phyloP scores from a whole-genome alignment of 768 basidiomycete species.

The Favolaschia claudopus region DNA sequence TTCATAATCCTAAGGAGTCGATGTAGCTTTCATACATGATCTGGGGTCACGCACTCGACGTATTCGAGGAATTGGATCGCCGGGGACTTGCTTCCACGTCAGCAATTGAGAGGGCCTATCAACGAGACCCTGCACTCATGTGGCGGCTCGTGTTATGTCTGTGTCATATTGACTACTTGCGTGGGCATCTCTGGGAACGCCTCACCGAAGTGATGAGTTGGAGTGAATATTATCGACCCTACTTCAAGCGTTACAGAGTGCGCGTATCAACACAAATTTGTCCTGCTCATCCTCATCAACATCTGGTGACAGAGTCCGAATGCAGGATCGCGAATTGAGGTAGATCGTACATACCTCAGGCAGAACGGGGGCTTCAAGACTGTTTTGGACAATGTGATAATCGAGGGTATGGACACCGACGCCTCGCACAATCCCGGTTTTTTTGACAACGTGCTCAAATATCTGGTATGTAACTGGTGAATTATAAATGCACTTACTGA shows the following conservation, averaged over 20 bases:
- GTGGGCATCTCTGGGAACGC: constrained; percentile 11
- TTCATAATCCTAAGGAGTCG: background rate
- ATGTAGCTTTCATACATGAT: constrained; percentile 19
- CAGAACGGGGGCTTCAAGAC: background rate
- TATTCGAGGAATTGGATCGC: constrained; percentile 15
- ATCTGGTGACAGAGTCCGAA: background rate
- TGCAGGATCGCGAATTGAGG: constrained; percentile 7
- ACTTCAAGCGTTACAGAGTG: constrained; percentile 24
- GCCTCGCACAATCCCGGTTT: background rate
- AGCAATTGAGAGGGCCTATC: constrained; percentile 22
- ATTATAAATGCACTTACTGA: background rate
- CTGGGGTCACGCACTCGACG: constrained; percentile 9
- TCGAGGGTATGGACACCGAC: constrained; percentile 5
- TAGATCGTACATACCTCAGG: constrained; percentile 10
- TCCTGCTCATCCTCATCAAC: background rate
- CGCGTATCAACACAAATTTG: background rate
- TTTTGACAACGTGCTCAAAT: constrained; percentile 11
- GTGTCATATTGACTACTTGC: constrained; percentile 1
- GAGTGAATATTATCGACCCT: constrained; percentile 21
- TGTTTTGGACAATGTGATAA: constrained; percentile 6
- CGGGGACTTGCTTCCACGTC: constrained; percentile 8
- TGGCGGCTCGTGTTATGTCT: constrained; percentile 18
- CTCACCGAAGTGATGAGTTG: constrained; percentile 12
- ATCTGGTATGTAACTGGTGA: background rate
- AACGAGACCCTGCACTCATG: constrained; percentile 18